phyloP scores from a whole-genome alignment of 106 monocot species.

The Vanilla planifolia region DNA sequence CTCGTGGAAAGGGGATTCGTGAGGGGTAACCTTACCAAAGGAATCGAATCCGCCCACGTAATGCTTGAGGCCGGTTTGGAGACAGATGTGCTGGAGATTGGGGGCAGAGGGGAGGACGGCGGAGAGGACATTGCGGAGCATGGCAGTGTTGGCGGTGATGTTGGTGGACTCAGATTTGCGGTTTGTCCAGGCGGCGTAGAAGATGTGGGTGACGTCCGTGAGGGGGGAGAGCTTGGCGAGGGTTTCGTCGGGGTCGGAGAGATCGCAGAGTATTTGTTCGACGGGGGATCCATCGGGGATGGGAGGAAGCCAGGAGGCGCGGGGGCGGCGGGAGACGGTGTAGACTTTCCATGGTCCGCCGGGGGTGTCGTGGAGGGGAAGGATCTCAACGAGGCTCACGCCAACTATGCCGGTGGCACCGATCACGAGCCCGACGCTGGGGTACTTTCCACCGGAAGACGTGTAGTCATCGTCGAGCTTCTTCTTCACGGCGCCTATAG shows the following conservation, averaged over 20 bases:
- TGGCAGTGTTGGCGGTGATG: constrained; percentile 40
- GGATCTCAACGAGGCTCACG: constrained; percentile 1
- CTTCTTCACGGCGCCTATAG: constrained; percentile 48
- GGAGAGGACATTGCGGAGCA: constrained; percentile 62
- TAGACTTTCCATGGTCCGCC: background rate
- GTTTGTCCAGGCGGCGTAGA: constrained; percentile 59
- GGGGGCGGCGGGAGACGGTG: constrained; percentile 50
- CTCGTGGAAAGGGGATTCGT: constrained; percentile 53
- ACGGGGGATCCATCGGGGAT: constrained; percentile 39
- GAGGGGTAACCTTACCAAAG: constrained; percentile 20
- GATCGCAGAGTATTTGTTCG: constrained; percentile 52
- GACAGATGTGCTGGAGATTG: constrained; percentile 54
- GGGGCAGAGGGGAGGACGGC: constrained; percentile 38
- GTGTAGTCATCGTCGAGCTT: background rate
- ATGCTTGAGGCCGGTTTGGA: constrained; percentile 76
- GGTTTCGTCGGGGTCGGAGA: constrained; percentile 50
- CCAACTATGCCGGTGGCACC: constrained; percentile 14
- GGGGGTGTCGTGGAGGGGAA: background rate
- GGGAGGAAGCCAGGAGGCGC: constrained; percentile 32
- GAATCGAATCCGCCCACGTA: constrained; percentile 58
- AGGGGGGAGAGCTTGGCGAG: constrained; percentile 57
- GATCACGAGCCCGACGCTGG: constrained; percentile 63
- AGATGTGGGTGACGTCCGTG: constrained; percentile 73
- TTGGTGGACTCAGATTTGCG: constrained; percentile 42
- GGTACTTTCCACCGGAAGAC: background rate